A percentile compares a stretch with the other conserved stretches of the same genome.
phyloP scores from a whole-genome alignment of 768 basidiomycete genomes.

The Holtermanniella nyarrowii region DNA sequence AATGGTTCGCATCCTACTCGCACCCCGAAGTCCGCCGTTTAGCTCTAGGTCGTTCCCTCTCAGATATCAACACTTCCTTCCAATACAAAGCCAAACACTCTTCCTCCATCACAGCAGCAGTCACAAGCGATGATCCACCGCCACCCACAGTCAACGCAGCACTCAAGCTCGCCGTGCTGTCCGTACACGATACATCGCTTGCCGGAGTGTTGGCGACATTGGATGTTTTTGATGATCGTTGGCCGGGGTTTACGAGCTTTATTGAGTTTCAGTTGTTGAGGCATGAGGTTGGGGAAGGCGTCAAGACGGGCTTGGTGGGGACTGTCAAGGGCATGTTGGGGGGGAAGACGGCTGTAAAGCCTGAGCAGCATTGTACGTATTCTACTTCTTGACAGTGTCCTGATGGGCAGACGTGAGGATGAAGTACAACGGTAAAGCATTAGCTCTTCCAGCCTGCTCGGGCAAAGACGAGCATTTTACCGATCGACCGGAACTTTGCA shows the following conservation, averaged over 20 bases:
- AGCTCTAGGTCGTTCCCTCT: conserved; percentile 65
- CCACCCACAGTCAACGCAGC: neutral
- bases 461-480: conserved; percentile 57
- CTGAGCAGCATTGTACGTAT: conserved; percentile 46
- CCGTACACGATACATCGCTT: conserved; percentile 35
- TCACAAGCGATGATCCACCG: neutral
- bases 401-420: conserved; percentile 53
- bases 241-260: conserved; percentile 9
- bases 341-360: neutral
- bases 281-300: conserved; percentile 2
- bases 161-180: conserved; percentile 53
- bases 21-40: conserved; percentile 63
- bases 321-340: conserved; percentile 65
- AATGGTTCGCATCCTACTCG: conserved; percentile 47
- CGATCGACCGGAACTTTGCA: conserved; percentile 65
- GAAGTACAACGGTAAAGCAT: conserved; percentile 61
- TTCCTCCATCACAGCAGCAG: conserved; percentile 41
- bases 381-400: neutral
- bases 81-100: conserved; percentile 48
- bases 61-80: conserved; percentile 57
- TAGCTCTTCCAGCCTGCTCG: conserved; percentile 57
- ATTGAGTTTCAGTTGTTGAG: conserved; percentile 5
- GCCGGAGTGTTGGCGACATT: conserved; percentile 20
- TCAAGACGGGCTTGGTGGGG: conserved; percentile 18
- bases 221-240: conserved; percentile 11